These are phyloP conservation scores for Pezicula carpinea DNA, from an alignment of 2,329 filamentous ascomycete species.

Conservation along the genomic window DNA sequence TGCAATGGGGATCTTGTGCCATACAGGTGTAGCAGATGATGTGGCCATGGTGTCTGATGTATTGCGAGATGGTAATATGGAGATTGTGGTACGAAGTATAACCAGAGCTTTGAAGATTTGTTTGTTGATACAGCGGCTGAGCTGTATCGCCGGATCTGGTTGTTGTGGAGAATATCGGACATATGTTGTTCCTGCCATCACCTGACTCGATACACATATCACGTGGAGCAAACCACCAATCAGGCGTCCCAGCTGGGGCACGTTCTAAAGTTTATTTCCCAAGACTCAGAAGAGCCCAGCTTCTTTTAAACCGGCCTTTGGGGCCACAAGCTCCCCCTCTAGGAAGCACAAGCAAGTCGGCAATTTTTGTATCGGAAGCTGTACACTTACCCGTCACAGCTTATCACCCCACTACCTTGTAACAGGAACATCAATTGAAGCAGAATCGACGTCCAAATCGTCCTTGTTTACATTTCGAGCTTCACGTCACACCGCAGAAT, in stretches of 20 bases:
- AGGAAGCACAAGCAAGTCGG: not conserved
- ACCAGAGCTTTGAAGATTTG: not conserved
- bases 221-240: too few species aligned
- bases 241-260: too few species aligned
- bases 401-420: conserved; percentile 8
- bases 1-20: not conserved
- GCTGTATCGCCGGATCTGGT: too few species aligned
- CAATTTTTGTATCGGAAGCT: not conserved
- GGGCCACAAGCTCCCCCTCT: too few species aligned
- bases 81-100: not conserved
- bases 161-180: too few species aligned
- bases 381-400: conserved; percentile 5
- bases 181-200: too few species aligned
- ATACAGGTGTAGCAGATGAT: conserved; percentile 23
- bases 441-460: not conserved
- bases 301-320: too few species aligned
- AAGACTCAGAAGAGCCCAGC: too few species aligned
- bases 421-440: not conserved
- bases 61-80: not conserved
- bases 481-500: conserved; percentile 43
- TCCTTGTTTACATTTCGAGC: not conserved
- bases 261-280: too few species aligned
- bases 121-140: not conserved
- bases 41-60: conserved; percentile 18
- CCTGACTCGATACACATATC: too few species aligned